These are phyloP conservation scores for Candida mattraensis DNA, from an alignment of 805 yeast species.

Conservation along the genomic window DNA sequence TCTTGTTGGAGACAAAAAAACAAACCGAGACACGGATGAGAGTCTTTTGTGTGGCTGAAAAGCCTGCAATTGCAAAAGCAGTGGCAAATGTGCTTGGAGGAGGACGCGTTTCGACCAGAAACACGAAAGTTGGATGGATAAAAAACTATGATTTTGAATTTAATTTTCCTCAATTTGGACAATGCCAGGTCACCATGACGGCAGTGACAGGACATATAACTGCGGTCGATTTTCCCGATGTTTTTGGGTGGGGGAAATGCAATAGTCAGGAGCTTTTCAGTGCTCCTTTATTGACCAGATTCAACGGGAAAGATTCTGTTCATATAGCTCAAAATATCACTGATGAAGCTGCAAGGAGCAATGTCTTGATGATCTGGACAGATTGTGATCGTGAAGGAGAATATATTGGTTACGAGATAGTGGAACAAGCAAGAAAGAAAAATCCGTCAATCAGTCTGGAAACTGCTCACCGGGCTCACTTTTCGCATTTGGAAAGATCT, in stretches of 20 bases:
- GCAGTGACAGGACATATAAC: slow-evolving; percentile 87
- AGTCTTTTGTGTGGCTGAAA: slow-evolving; percentile 94
- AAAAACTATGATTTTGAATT: slow-evolving; percentile 78
- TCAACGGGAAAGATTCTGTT: slow-evolving; percentile 38
- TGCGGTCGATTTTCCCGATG: slow-evolving; percentile 60
- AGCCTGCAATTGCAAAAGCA: slow-evolving; percentile 89
- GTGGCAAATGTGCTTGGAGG: slow-evolving; percentile 78
- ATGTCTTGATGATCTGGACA: slow-evolving; percentile 88
- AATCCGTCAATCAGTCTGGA: slow-evolving; percentile 48
- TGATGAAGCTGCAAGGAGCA: slow-evolving; percentile 58
- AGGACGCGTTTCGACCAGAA: slow-evolving; percentile 51
- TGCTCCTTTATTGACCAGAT: slow-evolving; percentile 55
- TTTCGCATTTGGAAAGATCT: slow-evolving; percentile 78
- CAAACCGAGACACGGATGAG: slow-evolving; percentile 58
- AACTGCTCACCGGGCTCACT: slow-evolving; percentile 70
- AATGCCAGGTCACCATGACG: slow-evolving; percentile 84
- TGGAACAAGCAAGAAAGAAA: slow-evolving; percentile 59
- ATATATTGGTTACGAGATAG: slow-evolving; percentile 82
- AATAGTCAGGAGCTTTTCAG: slow-evolving; percentile 65
- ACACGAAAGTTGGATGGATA: slow-evolving; percentile 58
- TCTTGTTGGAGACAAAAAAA: no score
- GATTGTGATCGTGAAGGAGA: slow-evolving; percentile 99
- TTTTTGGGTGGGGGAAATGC: slow-evolving; percentile 65
- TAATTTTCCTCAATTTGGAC: slow-evolving; percentile 60
- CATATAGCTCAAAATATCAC: slow-evolving; percentile 63